Base-by-base conservation (phyloP, 371 early-diverging fungal species). In the Mortierella sp. region DNA sequence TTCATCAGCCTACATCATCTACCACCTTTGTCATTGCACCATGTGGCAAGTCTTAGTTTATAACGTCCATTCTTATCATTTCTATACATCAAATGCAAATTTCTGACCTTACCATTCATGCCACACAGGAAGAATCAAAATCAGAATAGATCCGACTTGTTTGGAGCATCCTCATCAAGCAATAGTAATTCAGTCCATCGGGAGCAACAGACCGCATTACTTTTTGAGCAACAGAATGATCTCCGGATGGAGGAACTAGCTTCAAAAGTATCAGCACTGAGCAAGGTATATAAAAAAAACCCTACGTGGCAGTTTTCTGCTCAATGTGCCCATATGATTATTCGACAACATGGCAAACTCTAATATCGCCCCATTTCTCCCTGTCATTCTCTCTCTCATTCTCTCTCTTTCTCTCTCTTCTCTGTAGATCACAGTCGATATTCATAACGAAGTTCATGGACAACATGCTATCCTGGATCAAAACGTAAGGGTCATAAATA, bases 161-260 rank as follows among this genome's bases (percentile, higher is more conserved):
- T 80, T 66, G 71, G 80, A n/a, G 61, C 68, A 23, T 63, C 80
- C 1, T 68, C 71, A 19, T 72, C 69, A 12, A 61, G 69, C n/a
- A 67, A 31, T 51, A 61, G 37, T 53, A 65, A 61, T 37, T 53
- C 53, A 31, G 12, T 45, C 57, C 62, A 80, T 23, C 66, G 81
- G 57, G 81, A 80, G 40, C 81, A 80, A 37, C 81, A 80, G 61
- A 80, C 81, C 2, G 67, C 81, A 29, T 57, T 80, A 7, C 66
- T 80, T 51, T 80, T 68, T 61, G 81, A 80, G 54, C 81, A 80
- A 29, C 81, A 80, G 23, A 80, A 80, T 56, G 81, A 80, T 61
- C 53, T 80, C 8, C 67, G 81, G n/a, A 80, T 80, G 81, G 81
- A 80, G 37, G 81, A 80, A 29, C 75, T 80, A 1, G 81, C 81